Evolutionary conservation across 2,329 filamentous ascomycete genomes (phyloP), one percentile per base, ranked within the genome.

Genomic region (Lecanicillium sp.): DNA sequence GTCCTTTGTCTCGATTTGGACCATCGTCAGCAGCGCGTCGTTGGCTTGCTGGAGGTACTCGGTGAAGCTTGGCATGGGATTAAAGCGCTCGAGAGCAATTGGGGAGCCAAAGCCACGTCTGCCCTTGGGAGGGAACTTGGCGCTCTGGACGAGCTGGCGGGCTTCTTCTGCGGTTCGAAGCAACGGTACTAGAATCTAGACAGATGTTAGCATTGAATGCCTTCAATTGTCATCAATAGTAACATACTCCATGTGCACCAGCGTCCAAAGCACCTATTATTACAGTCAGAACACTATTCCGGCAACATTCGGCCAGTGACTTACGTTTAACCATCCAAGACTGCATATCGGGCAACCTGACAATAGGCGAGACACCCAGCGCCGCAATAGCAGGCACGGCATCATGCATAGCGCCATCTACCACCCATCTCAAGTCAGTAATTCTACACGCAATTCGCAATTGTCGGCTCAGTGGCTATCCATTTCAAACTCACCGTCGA

Each of bases 1-100:
- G 52, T 80, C 77, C 43, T 64, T 62, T 1, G 79, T 82, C 59
- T 83, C 79, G 37, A 83, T 82, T 55, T 83, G 79, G 9, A 82
- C 75, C 60, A 81, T 78, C 13, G 74, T 80, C 42, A 83, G 53
- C 16, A 83, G 63, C 20, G 56, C 48, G 38, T 70, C 60, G 43
- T 73, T 72, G 32, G 70, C 70, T 29, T 66, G 59, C 43, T 65
- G 59, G 47, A 73, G 62, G 43, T 73, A 73, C 38, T 71, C 63
- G 3, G 64, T 65, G 15, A 66, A 64, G 5, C 55, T 63, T 9
- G 67, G 58, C 13, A 60, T 60, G 37, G 65, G 64, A 16, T 53
- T 59, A 48, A 70, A 68, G 25, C 63, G 59, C 30, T 58, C 58
- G 3, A 54, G 47, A 8, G 67, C 64, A 43, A 71, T 65, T 20